A percentile compares a stretch with the other conserved stretches of the same genome.
Evolutionary conservation across 345 rosid species (phyloP).

Genomic region (Eucalyptus regnans): DNA sequence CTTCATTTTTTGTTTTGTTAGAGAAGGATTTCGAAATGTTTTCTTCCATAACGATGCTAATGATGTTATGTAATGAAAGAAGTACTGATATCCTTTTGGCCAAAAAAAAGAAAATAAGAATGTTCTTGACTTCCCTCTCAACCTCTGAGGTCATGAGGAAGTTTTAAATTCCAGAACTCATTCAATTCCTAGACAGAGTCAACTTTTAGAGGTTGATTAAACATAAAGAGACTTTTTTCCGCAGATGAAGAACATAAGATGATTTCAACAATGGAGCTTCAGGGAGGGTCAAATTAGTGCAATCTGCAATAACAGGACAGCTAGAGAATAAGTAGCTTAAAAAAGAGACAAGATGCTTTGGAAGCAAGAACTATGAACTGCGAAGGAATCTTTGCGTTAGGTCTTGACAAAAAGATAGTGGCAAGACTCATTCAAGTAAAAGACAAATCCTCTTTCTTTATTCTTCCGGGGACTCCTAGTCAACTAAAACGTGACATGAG

Average conservation of each 20-base stretch:
- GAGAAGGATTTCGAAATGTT: neutral
- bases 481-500: neutral
- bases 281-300: neutral
- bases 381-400: neutral
- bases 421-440: neutral
- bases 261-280: neutral
- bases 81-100: neutral
- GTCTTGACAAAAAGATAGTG: neutral
- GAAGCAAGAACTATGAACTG: neutral
- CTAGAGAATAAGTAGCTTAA: neutral
- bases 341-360: neutral
- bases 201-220: neutral
- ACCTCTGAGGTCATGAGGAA: neutral
- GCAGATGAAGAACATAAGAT: neutral
- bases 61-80: neutral
- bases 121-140: neutral
- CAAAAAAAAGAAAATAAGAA: neutral
- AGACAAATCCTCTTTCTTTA: neutral
- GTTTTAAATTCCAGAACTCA: neutral
- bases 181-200: neutral
- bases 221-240: neutral
- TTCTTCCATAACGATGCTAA: neutral
- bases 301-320: neutral
- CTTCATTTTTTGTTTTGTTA: no score
- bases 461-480: neutral